Percentiles rank a stretch among this genome's conserved stretches.
Conservation (phyloP, 2,329 filamentous ascomycete species). For the Podosphaera xanthii region DNA sequence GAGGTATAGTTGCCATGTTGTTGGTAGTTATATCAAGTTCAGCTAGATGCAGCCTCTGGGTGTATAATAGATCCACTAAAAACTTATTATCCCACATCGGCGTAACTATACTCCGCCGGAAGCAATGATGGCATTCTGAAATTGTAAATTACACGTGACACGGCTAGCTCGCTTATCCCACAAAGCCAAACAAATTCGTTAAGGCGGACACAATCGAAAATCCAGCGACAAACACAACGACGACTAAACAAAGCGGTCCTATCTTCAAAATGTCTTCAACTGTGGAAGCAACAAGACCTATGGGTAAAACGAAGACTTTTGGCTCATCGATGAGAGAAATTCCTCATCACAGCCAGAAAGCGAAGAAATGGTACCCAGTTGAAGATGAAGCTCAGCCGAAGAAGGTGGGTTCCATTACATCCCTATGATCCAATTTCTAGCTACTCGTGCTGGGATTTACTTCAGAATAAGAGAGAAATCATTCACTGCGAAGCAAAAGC, state of each 20-base stretch:
- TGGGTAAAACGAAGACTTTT: slow-evolving; percentile 60
- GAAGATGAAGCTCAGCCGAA: slow-evolving; percentile 73
- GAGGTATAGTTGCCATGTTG: slow-evolving; percentile 56
- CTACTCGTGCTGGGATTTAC: slow-evolving; percentile 1
- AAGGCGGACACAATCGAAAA: neutral
- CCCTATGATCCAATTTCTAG: slow-evolving; percentile 4
- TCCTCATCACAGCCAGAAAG: slow-evolving; percentile 72
- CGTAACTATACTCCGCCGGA: neutral
- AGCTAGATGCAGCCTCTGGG: no score
- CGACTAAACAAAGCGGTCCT: slow-evolving; percentile 11
- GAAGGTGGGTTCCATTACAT: slow-evolving; percentile 48
- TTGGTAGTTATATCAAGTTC: neutral
- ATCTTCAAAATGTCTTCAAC: slow-evolving; percentile 41
- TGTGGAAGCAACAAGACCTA: slow-evolving; percentile 21
- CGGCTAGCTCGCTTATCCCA: neutral
- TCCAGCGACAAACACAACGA: slow-evolving; percentile 5
- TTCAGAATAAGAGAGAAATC: slow-evolving; percentile 8
- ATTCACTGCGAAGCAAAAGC: neutral
- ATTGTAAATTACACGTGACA: neutral
- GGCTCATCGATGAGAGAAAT: slow-evolving; percentile 88
- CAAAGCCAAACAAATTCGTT: neutral
- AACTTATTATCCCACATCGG: neutral
- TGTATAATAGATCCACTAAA: no score
- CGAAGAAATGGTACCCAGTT: slow-evolving; percentile 96
- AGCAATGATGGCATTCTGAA: neutral